Conservation (phyloP, 169 alveolate genomes). For the Babesia ovis region DNA sequence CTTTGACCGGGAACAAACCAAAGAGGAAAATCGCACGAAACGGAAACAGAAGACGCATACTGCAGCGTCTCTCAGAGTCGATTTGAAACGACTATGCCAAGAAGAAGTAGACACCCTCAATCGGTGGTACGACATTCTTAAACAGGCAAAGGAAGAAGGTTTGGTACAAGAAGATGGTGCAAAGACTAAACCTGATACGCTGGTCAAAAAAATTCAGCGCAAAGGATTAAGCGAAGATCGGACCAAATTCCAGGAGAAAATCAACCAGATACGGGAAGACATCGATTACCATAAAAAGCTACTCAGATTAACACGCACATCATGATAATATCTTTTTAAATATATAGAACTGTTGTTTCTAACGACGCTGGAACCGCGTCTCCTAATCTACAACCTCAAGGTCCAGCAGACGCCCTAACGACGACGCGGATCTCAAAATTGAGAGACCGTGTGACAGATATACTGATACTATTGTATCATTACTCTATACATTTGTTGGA, state of each 20-base stretch:
- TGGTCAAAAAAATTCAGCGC: constrained; percentile 27
- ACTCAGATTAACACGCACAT: constrained; percentile 23
- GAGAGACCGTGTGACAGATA: constrained; percentile 24
- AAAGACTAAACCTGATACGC: constrained; percentile 18
- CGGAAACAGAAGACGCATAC: constrained; percentile 32
- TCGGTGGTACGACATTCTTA: constrained; percentile 53
- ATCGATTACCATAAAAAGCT: constrained; percentile 45
- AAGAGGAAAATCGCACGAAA: neutral
- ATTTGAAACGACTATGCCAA: constrained; percentile 23
- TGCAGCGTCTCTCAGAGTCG: constrained; percentile 26
- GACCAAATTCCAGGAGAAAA: constrained; percentile 29
- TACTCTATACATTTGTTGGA: neutral
- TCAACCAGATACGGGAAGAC: constrained; percentile 36
- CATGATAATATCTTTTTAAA: neutral
- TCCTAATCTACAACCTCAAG: neutral
- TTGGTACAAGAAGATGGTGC: neutral
- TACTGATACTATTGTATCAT: neutral
- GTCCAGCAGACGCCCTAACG: neutral
- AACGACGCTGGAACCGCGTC: constrained; percentile 23
- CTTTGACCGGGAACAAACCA: constrained; percentile 40
- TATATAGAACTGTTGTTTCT: neutral
- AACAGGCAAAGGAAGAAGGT: constrained; percentile 18
- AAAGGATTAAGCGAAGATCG: constrained; percentile 48
- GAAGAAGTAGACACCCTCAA: constrained; percentile 49
- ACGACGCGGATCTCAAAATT: constrained; percentile 14